A percentile compares a stretch with the other conserved stretches of the same genome.
phyloP scores from a whole-genome alignment of 805 yeast species.

The Lachancea fermentati region DNA sequence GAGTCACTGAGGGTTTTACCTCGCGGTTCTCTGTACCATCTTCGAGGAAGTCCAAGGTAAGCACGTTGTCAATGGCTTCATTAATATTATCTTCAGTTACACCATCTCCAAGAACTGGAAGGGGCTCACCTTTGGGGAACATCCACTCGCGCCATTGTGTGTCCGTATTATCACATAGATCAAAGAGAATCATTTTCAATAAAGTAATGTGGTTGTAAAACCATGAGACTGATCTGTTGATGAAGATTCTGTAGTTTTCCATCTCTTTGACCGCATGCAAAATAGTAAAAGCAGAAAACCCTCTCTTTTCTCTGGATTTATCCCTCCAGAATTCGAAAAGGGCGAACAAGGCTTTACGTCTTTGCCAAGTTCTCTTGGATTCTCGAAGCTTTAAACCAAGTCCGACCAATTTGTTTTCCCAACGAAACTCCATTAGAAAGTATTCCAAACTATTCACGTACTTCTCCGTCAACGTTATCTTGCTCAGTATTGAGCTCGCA shows the following conservation, averaged over 20 bases:
- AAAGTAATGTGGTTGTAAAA: slow-evolving; percentile 34
- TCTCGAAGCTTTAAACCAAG: slow-evolving; percentile 30
- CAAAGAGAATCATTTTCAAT: slow-evolving; percentile 32
- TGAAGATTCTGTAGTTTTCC: slow-evolving; percentile 33
- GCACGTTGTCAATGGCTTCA: slow-evolving; percentile 23
- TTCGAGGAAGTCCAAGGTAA: slow-evolving; percentile 28
- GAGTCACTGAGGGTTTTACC: slow-evolving; percentile 18
- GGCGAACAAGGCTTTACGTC: slow-evolving; percentile 33
- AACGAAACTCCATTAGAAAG: slow-evolving; percentile 33
- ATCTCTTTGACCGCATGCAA: slow-evolving; percentile 34
- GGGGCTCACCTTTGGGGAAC: slow-evolving; percentile 23
- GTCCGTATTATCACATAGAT: slow-evolving; percentile 30
- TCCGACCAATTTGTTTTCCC: slow-evolving; percentile 33
- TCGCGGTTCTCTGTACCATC: slow-evolving; percentile 27
- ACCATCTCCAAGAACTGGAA: slow-evolving; percentile 25
- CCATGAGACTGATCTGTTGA: slow-evolving; percentile 34
- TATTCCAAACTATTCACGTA: slow-evolving; percentile 33
- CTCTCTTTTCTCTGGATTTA: slow-evolving; percentile 30
- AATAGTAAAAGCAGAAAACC: slow-evolving; percentile 25
- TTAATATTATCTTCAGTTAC: slow-evolving; percentile 25
- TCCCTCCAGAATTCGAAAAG: slow-evolving; percentile 35
- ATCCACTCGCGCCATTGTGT: slow-evolving; percentile 36
- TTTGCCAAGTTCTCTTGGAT: slow-evolving; percentile 35
- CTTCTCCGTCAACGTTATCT: slow-evolving; percentile 29
- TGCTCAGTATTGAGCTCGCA: slow-evolving; percentile 23